These are phyloP conservation scores for Ceratobasidium sp. DNA, from an alignment of 1,284 basidiomycete species.

Conservation along the genomic window DNA sequence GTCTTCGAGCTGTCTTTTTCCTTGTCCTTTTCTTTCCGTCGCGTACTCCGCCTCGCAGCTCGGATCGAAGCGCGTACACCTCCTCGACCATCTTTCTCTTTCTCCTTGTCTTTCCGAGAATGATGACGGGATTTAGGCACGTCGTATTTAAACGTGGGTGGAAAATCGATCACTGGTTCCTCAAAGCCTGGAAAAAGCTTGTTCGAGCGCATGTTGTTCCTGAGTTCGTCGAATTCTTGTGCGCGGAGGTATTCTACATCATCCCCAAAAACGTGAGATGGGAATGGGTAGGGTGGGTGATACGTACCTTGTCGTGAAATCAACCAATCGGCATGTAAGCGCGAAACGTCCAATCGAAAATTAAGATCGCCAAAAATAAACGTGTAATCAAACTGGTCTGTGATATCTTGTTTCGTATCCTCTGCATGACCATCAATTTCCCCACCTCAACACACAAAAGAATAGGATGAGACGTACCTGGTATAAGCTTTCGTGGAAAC, in stretches of 20 bases:
- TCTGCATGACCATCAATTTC: neutral
- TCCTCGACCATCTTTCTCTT: conserved; percentile 1
- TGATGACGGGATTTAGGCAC: conserved; percentile 49
- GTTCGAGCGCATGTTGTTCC: conserved; percentile 53
- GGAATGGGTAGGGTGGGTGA: neutral
- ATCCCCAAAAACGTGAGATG: conserved; percentile 18
- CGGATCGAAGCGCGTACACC: conserved; percentile 28
- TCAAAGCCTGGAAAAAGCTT: conserved; percentile 52
- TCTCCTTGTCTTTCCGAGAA: conserved; percentile 18
- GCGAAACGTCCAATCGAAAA: conserved; percentile 65
- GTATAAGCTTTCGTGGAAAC: conserved; percentile 70
- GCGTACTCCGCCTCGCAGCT: conserved; percentile 12
- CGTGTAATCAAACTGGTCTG: conserved; percentile 83
- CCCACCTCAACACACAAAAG: neutral
- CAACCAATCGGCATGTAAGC: conserved; percentile 57
- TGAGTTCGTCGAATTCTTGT: conserved; percentile 57
- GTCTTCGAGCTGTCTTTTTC: no score
- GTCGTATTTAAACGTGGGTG: conserved; percentile 56
- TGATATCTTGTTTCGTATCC: conserved; percentile 62
- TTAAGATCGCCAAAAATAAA: conserved; percentile 87
- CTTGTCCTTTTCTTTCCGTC: conserved; percentile 39
- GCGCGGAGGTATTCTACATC: conserved; percentile 44
- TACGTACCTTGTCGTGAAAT: conserved; percentile 52
- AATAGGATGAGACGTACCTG: conserved; percentile 60
- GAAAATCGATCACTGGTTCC: conserved; percentile 52